Evolutionary conservation across 1,284 basidiomycete genomes (phyloP), one percentile per base, ranked within the genome.

Genomic region (Serendipita sp.): DNA sequence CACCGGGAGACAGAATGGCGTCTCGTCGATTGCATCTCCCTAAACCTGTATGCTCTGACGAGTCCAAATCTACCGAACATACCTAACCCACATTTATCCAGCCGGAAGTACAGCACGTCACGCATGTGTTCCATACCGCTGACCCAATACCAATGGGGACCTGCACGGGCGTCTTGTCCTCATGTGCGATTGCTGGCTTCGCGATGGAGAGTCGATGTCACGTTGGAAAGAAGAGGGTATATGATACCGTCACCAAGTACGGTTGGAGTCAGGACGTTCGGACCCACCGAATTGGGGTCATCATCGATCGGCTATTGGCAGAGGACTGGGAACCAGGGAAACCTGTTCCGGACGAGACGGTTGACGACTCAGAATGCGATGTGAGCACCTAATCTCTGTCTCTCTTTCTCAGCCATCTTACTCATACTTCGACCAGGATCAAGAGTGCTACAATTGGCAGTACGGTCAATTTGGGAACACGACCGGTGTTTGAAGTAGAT

Each of bases 1-100:
- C 92, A 17, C 94, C 94, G 0, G 94, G 93, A 3, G 96, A 99
- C 68, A 83, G 80, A 68, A 80, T 95, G 71, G 90, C 96, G 0
- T 84, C 96, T 0, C 71, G 75, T 49, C 81, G 95, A 17, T 77
- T 99, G 34, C 96, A 99, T 74, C 79, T 99, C 8, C 96, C 95
- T 0, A 79, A 80, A 49, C 85, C 87, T 1, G 87, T 88, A 70
- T 67, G 82, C 70, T 60, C 32, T 32, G 35, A 44, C 29, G 13
- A 3, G 38, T 53, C 61, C 8, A 58, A 30, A 49, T n/a, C 17
- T n/a, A 5, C 38, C 38, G 13, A 41, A 41, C 38, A 41, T 13
- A 41, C 38, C 38, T 26, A 4, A 45, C 41, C 44, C 26, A 26
- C 29, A n/a, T 6, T 3, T 44, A 29, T 38, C 44, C 53, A 58